Percentiles rank a stretch among this genome's conserved stretches.
phyloP scores from a whole-genome alignment of 2,329 filamentous ascomycete species.

The Aspergillus persii region DNA sequence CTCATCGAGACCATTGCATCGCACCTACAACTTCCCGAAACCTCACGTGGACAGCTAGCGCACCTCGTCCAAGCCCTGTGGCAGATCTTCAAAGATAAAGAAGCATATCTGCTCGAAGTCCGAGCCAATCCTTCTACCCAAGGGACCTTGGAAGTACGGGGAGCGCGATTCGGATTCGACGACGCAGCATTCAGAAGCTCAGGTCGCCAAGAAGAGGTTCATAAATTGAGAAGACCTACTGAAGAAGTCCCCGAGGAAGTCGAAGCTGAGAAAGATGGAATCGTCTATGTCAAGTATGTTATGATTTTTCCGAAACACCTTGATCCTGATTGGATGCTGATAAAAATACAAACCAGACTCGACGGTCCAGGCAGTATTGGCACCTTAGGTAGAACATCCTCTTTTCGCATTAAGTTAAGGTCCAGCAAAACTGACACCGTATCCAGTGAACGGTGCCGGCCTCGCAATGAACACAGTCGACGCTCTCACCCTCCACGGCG shows the following conservation, averaged over 20 bases:
- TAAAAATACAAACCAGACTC: slow-evolving; percentile 28
- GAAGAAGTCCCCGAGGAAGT: slow-evolving; percentile 57
- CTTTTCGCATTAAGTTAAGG: background rate
- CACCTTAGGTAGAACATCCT: slow-evolving; percentile 54
- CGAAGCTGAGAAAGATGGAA: slow-evolving; percentile 66
- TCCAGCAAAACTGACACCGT: slow-evolving; percentile 3
- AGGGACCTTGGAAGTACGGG: slow-evolving; percentile 50
- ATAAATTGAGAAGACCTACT: slow-evolving; percentile 54
- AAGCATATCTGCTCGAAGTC: slow-evolving; percentile 62
- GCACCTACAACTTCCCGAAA: slow-evolving; percentile 54
- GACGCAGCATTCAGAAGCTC: slow-evolving; percentile 65
- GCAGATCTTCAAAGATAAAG: slow-evolving; percentile 61
- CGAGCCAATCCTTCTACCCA: slow-evolving; percentile 43
- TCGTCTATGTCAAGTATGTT: slow-evolving; percentile 70
- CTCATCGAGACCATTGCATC: slow-evolving; percentile 41
- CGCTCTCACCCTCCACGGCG: slow-evolving; percentile 66
- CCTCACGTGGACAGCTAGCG: slow-evolving; percentile 46
- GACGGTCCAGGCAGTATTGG: slow-evolving; percentile 64
- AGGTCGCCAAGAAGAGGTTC: slow-evolving; percentile 61
- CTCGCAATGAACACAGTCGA: slow-evolving; percentile 91
- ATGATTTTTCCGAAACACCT: too few relatives aligned
- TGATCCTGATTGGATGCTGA: background rate
- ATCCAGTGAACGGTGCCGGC: slow-evolving; percentile 77
- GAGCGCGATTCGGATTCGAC: slow-evolving; percentile 64
- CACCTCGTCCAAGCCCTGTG: slow-evolving; percentile 55